Evolutionary conservation across 164 flowering plant species (phyloP).

Genomic region (Cinnamomum micranthum): DNA sequence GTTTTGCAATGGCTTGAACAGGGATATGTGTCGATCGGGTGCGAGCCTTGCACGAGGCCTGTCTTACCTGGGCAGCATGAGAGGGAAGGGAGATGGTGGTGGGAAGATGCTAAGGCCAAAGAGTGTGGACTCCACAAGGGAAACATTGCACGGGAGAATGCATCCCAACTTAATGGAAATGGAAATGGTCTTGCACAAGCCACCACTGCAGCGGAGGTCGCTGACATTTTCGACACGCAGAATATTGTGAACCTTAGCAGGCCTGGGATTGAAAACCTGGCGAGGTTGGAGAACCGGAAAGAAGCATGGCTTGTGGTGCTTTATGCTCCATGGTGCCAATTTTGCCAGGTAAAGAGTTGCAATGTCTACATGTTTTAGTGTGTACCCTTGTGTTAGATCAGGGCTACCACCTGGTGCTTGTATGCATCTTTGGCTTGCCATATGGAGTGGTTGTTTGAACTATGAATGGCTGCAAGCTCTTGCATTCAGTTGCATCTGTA

Average conservation of each 20-base stretch:
- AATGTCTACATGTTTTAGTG: background rate
- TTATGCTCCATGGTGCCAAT: constrained; percentile 97
- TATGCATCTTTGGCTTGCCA: too few species aligned
- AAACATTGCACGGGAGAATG: constrained; percentile 45
- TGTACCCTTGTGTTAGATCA: too few species aligned
- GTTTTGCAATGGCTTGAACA: background rate
- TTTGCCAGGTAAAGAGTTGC: constrained; percentile 60
- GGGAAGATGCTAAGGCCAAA: constrained; percentile 98
- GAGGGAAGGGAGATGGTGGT: constrained; percentile 99
- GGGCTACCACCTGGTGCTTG: too few species aligned
- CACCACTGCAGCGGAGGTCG: constrained; percentile 16
- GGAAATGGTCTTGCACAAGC: constrained; percentile 21
- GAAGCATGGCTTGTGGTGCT: constrained; percentile 91
- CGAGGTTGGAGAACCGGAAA: constrained; percentile 48
- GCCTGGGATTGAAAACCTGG: constrained; percentile 73
- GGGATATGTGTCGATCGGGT: constrained; percentile 88
- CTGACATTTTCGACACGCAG: constrained; percentile 57
- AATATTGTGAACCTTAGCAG: constrained; percentile 59
- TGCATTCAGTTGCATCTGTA: too few species aligned
- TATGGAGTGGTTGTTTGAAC: too few species aligned
- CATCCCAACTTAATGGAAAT: constrained; percentile 31
- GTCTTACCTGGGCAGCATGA: constrained; percentile 96
- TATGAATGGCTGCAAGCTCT: too few species aligned
- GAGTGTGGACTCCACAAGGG: constrained; percentile 99
- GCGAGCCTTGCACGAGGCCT: constrained; percentile 96